Percentiles rank a stretch among this genome's conserved stretches.
These are phyloP conservation scores for Glycine soja DNA, from an alignment of 306 rosid species.

Conservation along the genomic window DNA sequence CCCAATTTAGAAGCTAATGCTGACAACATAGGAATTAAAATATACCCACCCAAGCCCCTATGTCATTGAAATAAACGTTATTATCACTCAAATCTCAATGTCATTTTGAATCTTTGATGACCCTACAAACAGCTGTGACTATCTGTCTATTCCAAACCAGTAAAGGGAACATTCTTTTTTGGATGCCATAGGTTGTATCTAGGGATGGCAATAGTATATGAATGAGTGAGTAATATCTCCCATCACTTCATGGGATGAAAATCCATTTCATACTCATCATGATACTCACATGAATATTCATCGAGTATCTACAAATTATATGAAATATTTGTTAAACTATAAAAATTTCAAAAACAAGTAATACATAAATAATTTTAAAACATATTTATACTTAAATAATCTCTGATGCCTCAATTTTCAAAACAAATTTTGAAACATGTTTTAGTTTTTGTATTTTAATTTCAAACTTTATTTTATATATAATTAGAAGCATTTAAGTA, in stretches of 20 bases:
- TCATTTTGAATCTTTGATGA: neutral
- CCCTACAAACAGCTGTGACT: conserved; percentile 16
- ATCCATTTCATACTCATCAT: neutral
- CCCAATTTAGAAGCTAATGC: neutral
- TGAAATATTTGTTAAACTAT: neutral
- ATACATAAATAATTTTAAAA: neutral
- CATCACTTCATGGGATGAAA: neutral
- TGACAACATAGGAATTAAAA: neutral
- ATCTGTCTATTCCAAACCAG: neutral
- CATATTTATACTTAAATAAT: neutral
- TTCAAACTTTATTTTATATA: too few species aligned
- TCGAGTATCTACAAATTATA: neutral
- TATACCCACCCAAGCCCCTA: neutral
- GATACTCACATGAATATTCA: neutral
- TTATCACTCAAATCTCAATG: neutral
- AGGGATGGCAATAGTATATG: neutral
- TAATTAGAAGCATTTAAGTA: neutral
- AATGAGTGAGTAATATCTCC: too few species aligned
- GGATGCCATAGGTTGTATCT: neutral
- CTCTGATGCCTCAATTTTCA: neutral
- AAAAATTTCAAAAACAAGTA: neutral
- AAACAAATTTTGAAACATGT: neutral
- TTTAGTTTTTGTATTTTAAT: neutral
- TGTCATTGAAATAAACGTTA: conserved; percentile 2
- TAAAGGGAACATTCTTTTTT: conserved; percentile 9